phyloP scores from a whole-genome alignment of 2,329 filamentous ascomycete genomes.

The Aureobasidium sp. region DNA sequence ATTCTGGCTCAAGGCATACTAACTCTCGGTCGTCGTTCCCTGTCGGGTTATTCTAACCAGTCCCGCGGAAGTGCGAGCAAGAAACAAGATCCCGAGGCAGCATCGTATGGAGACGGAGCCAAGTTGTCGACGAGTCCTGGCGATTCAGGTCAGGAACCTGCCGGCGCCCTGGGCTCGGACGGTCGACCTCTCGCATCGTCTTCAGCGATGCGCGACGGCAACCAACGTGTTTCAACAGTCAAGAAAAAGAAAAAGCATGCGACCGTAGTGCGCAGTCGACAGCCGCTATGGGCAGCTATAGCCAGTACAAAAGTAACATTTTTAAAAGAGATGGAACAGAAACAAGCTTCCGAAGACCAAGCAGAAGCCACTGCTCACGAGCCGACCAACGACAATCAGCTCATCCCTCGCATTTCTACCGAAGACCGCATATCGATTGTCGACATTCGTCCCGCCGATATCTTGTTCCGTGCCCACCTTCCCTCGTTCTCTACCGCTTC shows the following conservation, averaged over 20 bases:
- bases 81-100: conserved; percentile 54
- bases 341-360: conserved; percentile 66
- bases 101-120: conserved; percentile 16
- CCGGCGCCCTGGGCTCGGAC: conserved; percentile 38
- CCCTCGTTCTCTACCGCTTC: conserved; percentile 23
- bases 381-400: conserved; percentile 12
- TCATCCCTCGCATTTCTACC: neutral
- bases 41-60: conserved; percentile 7
- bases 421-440: conserved; percentile 73
- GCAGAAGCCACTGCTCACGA: conserved; percentile 59
- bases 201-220: conserved; percentile 46
- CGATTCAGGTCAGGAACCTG: conserved; percentile 38
- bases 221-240: conserved; percentile 52
- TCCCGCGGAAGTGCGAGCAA: conserved; percentile 8
- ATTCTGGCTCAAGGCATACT: conserved; percentile 68
- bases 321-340: conserved; percentile 72
- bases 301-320: conserved; percentile 96
- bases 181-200: conserved; percentile 46
- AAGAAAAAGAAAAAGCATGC: conserved; percentile 89
- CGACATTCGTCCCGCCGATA: conserved; percentile 69
- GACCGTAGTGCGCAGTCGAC: conserved; percentile 80
- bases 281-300: conserved; percentile 89
- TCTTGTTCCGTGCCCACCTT: conserved; percentile 53
- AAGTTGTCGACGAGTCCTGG: conserved; percentile 21
- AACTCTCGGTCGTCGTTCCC: conserved; percentile 52